Percentiles rank a stretch among this genome's conserved stretches.
Conservation (phyloP, 129 eudicot genomes). For the Flaveria ramosissima region DNA sequence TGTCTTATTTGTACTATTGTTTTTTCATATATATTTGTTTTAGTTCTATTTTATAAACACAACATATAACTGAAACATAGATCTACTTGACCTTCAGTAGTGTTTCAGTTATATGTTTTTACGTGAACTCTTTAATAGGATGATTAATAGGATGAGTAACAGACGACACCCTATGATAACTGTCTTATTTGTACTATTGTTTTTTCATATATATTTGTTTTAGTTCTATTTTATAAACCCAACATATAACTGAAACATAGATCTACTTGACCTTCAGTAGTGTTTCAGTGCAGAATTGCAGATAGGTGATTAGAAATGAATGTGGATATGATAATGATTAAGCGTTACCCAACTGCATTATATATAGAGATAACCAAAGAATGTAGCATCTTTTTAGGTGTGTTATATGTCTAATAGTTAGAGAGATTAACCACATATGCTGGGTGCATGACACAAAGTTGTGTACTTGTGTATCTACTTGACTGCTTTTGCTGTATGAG, state of each 20-base stretch:
- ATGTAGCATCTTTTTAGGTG: background rate
- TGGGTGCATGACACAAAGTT: too few relatives aligned
- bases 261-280: background rate
- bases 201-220: background rate
- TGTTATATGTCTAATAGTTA: background rate
- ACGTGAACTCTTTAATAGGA: too few relatives aligned
- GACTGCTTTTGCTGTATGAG: too few relatives aligned
- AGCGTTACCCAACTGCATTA: background rate
- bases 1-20: constrained; percentile 16
- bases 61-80: too few relatives aligned
- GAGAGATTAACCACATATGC: too few relatives aligned
- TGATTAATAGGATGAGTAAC: constrained; percentile 5
- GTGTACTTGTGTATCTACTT: too few relatives aligned
- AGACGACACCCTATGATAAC: background rate
- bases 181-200: constrained; percentile 16
- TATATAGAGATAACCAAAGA: background rate
- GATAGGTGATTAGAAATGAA: background rate
- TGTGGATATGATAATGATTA: background rate
- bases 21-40: background rate
- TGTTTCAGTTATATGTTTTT: too few relatives aligned
- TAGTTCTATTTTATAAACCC: background rate
- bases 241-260: too few relatives aligned
- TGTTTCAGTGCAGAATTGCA: background rate
- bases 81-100: background rate
- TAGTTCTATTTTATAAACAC: background rate